Evolutionary conservation across 2,329 filamentous ascomycete species (phyloP).

Genomic region (Fusarium sp.): DNA sequence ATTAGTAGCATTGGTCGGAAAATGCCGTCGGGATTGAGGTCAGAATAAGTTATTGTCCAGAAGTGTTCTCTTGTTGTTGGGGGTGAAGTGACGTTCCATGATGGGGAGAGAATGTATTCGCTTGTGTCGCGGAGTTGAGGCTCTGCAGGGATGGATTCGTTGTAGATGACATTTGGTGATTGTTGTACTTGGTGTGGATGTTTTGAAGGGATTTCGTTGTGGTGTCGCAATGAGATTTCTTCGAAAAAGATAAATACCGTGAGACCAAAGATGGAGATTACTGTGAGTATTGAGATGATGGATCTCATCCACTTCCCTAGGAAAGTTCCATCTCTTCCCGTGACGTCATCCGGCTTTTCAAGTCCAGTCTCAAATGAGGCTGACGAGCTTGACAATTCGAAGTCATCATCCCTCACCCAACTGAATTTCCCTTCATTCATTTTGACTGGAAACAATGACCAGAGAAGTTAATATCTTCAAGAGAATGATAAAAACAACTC

Average conservation of each 20-base stretch:
- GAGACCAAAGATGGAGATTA: conserved; percentile 41
- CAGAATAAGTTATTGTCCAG: conserved; percentile 69
- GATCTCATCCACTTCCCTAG: not conserved
- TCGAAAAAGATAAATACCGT: conserved; percentile 36
- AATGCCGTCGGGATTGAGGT: conserved; percentile 70
- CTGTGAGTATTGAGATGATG: not conserved
- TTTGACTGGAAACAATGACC: not conserved
- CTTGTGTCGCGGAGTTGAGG: conserved; percentile 49
- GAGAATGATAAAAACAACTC: too few relatives aligned
- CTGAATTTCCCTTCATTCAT: not conserved
- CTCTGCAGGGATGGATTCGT: conserved; percentile 38
- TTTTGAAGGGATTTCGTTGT: conserved; percentile 1
- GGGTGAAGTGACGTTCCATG: conserved; percentile 65
- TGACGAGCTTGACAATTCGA: not conserved
- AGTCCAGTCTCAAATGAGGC: not conserved
- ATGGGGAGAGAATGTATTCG: conserved; percentile 67
- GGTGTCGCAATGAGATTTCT: not conserved
- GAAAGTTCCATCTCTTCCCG: not conserved
- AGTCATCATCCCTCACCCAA: not conserved
- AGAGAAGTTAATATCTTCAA: too few relatives aligned
- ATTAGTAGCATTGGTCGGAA: conserved; percentile 72
- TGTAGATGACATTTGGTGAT: conserved; percentile 22
- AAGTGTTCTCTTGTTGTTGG: conserved; percentile 66
- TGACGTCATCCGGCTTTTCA: not conserved
- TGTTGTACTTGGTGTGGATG: not conserved